These are phyloP conservation scores for Sporothrix brasiliensis DNA, from an alignment of 2,329 filamentous ascomycete genomes.

Conservation along the genomic window DNA sequence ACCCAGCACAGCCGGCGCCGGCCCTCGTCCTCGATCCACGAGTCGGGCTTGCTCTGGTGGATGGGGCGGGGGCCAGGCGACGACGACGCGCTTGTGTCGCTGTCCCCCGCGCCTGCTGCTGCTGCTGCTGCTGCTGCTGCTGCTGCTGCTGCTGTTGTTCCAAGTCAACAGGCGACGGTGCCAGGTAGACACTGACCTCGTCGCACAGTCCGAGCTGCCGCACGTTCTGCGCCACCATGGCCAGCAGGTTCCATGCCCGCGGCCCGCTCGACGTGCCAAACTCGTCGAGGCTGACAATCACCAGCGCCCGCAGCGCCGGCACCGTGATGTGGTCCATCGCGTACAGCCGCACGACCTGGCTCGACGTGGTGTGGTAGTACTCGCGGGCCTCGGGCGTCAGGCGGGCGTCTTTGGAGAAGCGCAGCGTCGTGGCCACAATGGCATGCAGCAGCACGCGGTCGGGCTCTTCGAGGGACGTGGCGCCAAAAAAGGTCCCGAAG, in stretches of 20 bases:
- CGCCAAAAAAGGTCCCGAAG: slow-evolving; percentile 78
- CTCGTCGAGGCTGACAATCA: slow-evolving; percentile 82
- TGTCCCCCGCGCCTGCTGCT: neutral
- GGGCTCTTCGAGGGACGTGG: slow-evolving; percentile 73
- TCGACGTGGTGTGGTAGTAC: slow-evolving; percentile 77
- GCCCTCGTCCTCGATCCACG: slow-evolving; percentile 88
- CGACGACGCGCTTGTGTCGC: neutral
- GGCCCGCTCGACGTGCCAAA: slow-evolving; percentile 86
- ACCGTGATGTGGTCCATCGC: slow-evolving; percentile 88
- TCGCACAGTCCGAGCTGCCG: slow-evolving; percentile 84
- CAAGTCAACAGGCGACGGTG: neutral
- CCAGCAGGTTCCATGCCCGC: slow-evolving; percentile 88
- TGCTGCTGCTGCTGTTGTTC: slow-evolving; percentile 16
- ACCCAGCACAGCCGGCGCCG: slow-evolving; percentile 88
- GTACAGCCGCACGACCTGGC: slow-evolving; percentile 83
- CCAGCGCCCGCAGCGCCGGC: slow-evolving; percentile 80
- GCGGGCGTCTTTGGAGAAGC: slow-evolving; percentile 76
- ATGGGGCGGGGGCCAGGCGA: slow-evolving; percentile 65
- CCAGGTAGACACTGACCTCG: slow-evolving; percentile 75
- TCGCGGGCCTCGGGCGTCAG: slow-evolving; percentile 72
- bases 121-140: neutral
- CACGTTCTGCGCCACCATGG: slow-evolving; percentile 82
- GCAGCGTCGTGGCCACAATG: slow-evolving; percentile 83
- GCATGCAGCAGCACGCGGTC: slow-evolving; percentile 83
- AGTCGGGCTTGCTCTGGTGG: slow-evolving; percentile 76